Evolutionary conservation across 2,329 filamentous ascomycete genomes (phyloP).

Genomic region (Annulohypoxylon truncatum): DNA sequence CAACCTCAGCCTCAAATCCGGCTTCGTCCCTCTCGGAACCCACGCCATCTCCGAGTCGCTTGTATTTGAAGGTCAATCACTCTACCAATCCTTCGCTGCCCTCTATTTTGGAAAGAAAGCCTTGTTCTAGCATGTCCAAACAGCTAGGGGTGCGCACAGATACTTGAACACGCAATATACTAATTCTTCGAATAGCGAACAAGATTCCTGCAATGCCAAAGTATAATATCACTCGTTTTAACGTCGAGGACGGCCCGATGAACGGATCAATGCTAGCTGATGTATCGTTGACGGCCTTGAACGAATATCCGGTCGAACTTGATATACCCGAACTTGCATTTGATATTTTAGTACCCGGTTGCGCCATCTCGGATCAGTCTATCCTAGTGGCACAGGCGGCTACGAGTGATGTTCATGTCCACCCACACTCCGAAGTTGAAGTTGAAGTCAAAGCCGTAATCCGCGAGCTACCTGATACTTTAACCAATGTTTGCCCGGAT

Average conservation of each 20-base stretch:
- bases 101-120: slow-evolving; percentile 71
- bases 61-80: slow-evolving; percentile 83
- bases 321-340: slow-evolving; percentile 84
- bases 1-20: slow-evolving; percentile 79
- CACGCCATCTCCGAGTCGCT: slow-evolving; percentile 80
- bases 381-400: slow-evolving; percentile 83
- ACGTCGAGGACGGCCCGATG: slow-evolving; percentile 75
- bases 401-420: slow-evolving; percentile 74
- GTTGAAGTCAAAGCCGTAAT: slow-evolving; percentile 79
- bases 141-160: slow-evolving; percentile 17
- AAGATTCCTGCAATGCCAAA: slow-evolving; percentile 81
- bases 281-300: slow-evolving; percentile 76
- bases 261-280: slow-evolving; percentile 81
- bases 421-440: slow-evolving; percentile 74
- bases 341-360: slow-evolving; percentile 86
- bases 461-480: slow-evolving; percentile 75
- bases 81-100: slow-evolving; percentile 72
- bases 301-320: slow-evolving; percentile 82
- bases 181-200: slow-evolving; percentile 64
- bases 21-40: slow-evolving; percentile 80
- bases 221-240: slow-evolving; percentile 84
- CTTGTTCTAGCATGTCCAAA: slow-evolving; percentile 51
- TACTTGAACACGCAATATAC: slow-evolving; percentile 45
- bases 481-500: slow-evolving; percentile 80
- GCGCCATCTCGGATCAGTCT: slow-evolving; percentile 71